Evolutionary conservation across 192 early-diverging fungal species (phyloP).

Genomic region (Ambispora gerdemannii): DNA sequence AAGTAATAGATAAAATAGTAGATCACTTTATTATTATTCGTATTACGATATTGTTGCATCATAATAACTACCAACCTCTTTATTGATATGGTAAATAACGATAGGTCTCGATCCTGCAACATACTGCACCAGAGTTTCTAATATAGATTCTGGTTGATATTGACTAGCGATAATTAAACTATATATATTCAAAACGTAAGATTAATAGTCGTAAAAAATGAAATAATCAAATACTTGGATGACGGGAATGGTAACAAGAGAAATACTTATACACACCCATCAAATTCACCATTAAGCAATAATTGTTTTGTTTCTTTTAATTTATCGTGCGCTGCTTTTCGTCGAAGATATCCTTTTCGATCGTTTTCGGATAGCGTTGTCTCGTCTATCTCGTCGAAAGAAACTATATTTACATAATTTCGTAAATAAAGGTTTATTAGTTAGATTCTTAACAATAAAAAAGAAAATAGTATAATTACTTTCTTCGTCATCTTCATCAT

Average conservation of each 20-base stretch:
- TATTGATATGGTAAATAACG: slow-evolving; percentile 74
- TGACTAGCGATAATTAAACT: slow-evolving; percentile 79
- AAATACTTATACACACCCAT: slow-evolving; percentile 44
- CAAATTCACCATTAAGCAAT: slow-evolving; percentile 62
- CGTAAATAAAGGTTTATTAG: background rate
- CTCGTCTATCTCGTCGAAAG: slow-evolving; percentile 56
- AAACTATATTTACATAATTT: slow-evolving; percentile 31
- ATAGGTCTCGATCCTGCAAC: slow-evolving; percentile 83
- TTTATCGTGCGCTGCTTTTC: slow-evolving; percentile 47
- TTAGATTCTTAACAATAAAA: background rate
- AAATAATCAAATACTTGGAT: background rate
- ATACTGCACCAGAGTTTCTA: slow-evolving; percentile 67
- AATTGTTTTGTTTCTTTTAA: slow-evolving; percentile 50
- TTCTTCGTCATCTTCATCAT: slow-evolving; percentile 50
- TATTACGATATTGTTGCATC: too few species aligned
- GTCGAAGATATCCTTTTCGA: slow-evolving; percentile 49
- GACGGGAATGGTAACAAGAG: background rate
- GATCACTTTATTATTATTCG: too few species aligned
- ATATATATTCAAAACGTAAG: slow-evolving; percentile 9
- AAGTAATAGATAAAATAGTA: too few species aligned
- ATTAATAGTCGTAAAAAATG: slow-evolving; percentile 1
- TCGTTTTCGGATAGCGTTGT: slow-evolving; percentile 51
- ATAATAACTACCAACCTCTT: slow-evolving; percentile 47
- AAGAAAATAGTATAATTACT: slow-evolving; percentile 4
- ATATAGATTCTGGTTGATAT: slow-evolving; percentile 68